Evolutionary conservation across 2,329 filamentous ascomycete species (phyloP), one percentile per base, ranked within the genome.

Genomic region (Cadophora sp.): DNA sequence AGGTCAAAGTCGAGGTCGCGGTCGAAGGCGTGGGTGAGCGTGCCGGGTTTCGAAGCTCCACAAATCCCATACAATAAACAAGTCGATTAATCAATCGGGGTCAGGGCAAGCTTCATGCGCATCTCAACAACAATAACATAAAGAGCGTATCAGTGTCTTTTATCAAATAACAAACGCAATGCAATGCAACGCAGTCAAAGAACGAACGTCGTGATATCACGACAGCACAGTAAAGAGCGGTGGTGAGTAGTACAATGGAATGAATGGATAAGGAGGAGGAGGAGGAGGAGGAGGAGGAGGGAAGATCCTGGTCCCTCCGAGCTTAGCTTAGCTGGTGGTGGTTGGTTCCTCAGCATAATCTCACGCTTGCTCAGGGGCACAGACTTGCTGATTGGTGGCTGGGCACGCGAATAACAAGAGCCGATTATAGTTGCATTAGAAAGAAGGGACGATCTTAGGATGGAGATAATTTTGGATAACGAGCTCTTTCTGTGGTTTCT

Each of bases 1-100:
- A 40, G 4, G 29, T 58, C 22, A 3, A 58, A 31, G 55, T 37
- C 55, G 53, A n/a, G 27, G n/a, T n/a, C 27, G 14, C 8, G 34
- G 34, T 37, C 34, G 34, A 37, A 11, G 31, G 11, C 31, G 4
- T 11, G 31, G 11, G 31, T 4, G 31, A 34, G 31, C 11, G 53
- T 31, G 53, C 31, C 55, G 31, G 55, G 55, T 37, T 58, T 37
- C 31, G 31, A 29, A 31, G 51, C 16, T 55, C 51, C 51, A 34
- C 55, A 58, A 58, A 37, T 58, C 55, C 55, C 55, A 58, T 34
- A 58, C 55, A 34, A 37, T 58, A 58, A 58, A 58, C 55, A 58
- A 58, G 19, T 37, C 55, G n/a, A 48, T 48, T 48, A 48, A 48
- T 48, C 19, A 48, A n/a, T 48, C 4, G n/a, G 19, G 43, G 43